Evolutionary conservation across 1,139 yeast species (phyloP).

Genomic region (Pneumocystis carinii): DNA sequence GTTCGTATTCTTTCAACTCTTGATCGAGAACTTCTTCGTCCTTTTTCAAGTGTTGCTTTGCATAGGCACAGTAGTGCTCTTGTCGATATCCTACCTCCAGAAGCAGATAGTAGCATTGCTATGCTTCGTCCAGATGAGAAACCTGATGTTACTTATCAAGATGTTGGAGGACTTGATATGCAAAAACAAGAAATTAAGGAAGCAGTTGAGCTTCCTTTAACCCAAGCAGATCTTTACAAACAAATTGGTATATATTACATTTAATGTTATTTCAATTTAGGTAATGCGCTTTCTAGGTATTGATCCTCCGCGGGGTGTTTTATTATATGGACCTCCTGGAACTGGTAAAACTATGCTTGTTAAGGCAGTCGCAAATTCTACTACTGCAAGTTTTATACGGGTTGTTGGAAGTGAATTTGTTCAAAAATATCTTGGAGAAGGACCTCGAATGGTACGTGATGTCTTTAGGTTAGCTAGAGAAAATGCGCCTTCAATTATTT

Average conservation of each 20-base stretch:
- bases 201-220: constrained; percentile 92
- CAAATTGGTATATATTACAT: constrained; percentile 52
- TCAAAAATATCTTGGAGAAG: constrained; percentile 96
- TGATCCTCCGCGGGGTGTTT: constrained; percentile 96
- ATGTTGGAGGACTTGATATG: constrained; percentile 98
- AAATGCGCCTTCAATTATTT: constrained; percentile 89
- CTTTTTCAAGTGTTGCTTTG: constrained; percentile 88
- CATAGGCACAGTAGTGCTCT: constrained; percentile 97
- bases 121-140: constrained; percentile 89
- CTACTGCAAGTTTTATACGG: constrained; percentile 90
- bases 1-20: constrained; percentile 87
- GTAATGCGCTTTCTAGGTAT: constrained; percentile 26
- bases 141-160: constrained; percentile 71
- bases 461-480: constrained; percentile 95
- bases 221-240: constrained; percentile 88
- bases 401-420: constrained; percentile 97
- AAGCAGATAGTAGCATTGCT: constrained; percentile 92
- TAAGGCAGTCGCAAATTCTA: constrained; percentile 93
- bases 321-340: constrained; percentile 97
- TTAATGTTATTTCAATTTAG: background rate
- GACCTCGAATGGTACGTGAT: constrained; percentile 98
- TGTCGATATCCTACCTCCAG: constrained; percentile 95
- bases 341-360: constrained; percentile 98
- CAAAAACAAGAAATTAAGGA: constrained; percentile 97
- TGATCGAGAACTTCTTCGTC: constrained; percentile 86